These are phyloP conservation scores for Rugosomyces carneus DNA, from an alignment of 1,284 basidiomycete genomes.

Conservation along the genomic window DNA sequence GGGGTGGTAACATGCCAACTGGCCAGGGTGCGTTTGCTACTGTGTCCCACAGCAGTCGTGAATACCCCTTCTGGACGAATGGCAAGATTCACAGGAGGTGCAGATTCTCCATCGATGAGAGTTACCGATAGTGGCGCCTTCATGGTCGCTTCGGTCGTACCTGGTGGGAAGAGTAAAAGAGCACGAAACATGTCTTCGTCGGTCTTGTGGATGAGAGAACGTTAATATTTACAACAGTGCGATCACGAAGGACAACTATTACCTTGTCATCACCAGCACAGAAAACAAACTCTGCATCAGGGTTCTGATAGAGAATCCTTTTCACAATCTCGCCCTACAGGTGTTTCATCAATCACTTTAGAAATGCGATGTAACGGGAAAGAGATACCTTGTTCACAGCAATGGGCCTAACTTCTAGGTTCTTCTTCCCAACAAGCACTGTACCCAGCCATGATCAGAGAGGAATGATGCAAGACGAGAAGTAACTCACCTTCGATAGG, in stretches of 20 bases:
- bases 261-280: slow-evolving; percentile 99
- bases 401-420: slow-evolving; percentile 91
- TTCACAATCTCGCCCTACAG: slow-evolving; percentile 90
- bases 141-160: slow-evolving; percentile 41
- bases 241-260: slow-evolving; percentile 15
- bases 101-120: slow-evolving; percentile 36
- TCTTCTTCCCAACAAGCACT: slow-evolving; percentile 97
- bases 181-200: slow-evolving; percentile 98
- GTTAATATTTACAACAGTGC: not conserved
- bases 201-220: slow-evolving; percentile 40
- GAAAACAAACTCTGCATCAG: slow-evolving; percentile 92
- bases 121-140: slow-evolving; percentile 73
- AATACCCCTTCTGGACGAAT: slow-evolving; percentile 72
- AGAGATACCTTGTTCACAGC: slow-evolving; percentile 83
- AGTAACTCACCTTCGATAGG: slow-evolving; percentile 71
- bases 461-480: not conserved
- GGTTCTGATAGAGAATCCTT: slow-evolving; percentile 86
- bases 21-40: slow-evolving; percentile 82
- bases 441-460: slow-evolving; percentile 20
- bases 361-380: not conserved
- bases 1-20: slow-evolving; percentile 85
- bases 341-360: slow-evolving; percentile 1
- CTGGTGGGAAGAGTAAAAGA: slow-evolving; percentile 58
- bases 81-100: slow-evolving; percentile 52
- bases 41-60: slow-evolving; percentile 83